Conservation (phyloP, 163 green algal genomes). For the Volvox carteri region DNA sequence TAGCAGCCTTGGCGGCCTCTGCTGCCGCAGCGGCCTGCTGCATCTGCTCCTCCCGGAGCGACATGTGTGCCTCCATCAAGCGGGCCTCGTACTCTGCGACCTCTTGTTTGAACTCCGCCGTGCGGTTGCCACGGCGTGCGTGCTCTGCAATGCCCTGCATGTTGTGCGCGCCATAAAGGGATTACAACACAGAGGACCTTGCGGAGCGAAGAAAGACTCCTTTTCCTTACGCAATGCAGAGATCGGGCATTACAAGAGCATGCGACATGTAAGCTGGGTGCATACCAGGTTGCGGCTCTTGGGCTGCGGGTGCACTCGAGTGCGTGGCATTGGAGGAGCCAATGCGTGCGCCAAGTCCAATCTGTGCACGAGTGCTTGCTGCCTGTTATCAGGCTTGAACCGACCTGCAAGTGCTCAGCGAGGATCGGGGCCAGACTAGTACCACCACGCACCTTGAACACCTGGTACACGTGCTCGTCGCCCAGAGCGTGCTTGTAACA, state of each 20-base stretch:
- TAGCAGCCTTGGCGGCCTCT: not conserved
- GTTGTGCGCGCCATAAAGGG: not conserved
- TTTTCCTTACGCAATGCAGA: too few relatives aligned
- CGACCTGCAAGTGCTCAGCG: too few relatives aligned
- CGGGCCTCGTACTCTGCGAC: conserved; percentile 21
- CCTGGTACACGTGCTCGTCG: conserved; percentile 78
- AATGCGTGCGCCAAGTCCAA: too few relatives aligned
- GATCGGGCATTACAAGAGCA: too few relatives aligned
- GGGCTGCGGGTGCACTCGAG: too few relatives aligned
- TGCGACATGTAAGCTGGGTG: too few relatives aligned
- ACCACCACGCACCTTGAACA: conserved; percentile 63
- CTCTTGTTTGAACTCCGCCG: conserved; percentile 11
- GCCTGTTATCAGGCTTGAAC: too few relatives aligned
- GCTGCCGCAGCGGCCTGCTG: conserved; percentile 29
- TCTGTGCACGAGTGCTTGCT: too few relatives aligned
- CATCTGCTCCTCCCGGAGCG: conserved; percentile 41
- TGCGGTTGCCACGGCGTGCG: conserved; percentile 29
- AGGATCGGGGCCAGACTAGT: too few relatives aligned
- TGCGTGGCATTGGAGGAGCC: too few relatives aligned
- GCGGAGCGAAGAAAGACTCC: too few relatives aligned
- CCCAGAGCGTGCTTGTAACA: conserved; percentile 87
- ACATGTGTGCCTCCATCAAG: conserved; percentile 28
- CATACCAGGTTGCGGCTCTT: not conserved
- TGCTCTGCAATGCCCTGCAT: conserved; percentile 50
- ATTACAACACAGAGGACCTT: too few relatives aligned